Base-by-base conservation (phyloP, 768 basidiomycete genomes). In the Phaeolepiota aurea region DNA sequence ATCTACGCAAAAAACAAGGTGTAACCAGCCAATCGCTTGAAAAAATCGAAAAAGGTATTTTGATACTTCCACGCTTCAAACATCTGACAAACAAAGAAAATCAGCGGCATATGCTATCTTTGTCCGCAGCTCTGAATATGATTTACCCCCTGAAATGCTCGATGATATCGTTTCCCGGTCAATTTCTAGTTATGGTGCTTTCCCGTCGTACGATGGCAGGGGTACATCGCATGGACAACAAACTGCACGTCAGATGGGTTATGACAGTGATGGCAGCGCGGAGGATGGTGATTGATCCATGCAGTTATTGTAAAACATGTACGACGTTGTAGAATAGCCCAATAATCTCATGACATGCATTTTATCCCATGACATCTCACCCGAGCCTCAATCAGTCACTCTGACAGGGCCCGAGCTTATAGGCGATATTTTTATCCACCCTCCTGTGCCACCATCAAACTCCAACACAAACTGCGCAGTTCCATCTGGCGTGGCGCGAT, bases 41-140 rank as follows among this genome's bases (percentile, higher is more conserved):
- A 54, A 99, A 98, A 62, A 93, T 98, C 38, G 94, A 99, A 71
- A 77, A 83, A 52, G 90, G 93, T 94, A 47, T 55, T 33, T 23
- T 28, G 25, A 7, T 7, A 28, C 25, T 28, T 28, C 25, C 25
- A 7, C 7, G n/a, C n/a, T 28, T 28, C 25, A n/a, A n/a, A n/a
- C n/a, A n/a, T n/a, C n/a, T n/a, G n/a, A n/a, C n/a, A n/a, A n/a
- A n/a, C n/a, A n/a, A n/a, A n/a, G n/a, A n/a, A 10, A 31, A 34
- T 5, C 45, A 88, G 87, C 81, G 34, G 77, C 75, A 33, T 89
- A 87, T 52, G 76, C 85, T 3, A 74, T 87, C 37, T 69, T 72
- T 28, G 71, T 89, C 38, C 74, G 87, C 39, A 73, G 72, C 37
- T 86, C 80, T 13, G 86, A 88, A 50, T 86, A 78, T 48, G 79